phyloP scores from a whole-genome alignment of 306 rosid genomes.

The Acacia melanoxylon region DNA sequence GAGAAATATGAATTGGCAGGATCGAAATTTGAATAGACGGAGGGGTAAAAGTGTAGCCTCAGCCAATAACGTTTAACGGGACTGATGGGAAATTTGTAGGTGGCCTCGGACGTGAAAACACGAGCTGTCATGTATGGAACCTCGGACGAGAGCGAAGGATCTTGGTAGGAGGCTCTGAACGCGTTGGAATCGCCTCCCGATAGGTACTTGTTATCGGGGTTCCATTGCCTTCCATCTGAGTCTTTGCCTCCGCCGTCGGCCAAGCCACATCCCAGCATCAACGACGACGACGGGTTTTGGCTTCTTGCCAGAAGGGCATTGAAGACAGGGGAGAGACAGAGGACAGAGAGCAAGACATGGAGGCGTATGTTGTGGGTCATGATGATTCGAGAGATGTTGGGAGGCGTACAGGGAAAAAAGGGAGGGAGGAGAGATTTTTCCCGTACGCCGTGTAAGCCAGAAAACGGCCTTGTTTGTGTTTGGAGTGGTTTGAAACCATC shows the following conservation, averaged over 20 bases:
- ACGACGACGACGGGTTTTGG: conserved; percentile 17
- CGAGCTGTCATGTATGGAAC: conserved; percentile 59
- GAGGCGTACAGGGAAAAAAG: conserved; percentile 47
- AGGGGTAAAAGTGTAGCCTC: conserved; percentile 58
- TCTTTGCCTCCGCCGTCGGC: conserved; percentile 35
- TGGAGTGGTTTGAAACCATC: conserved; percentile 15
- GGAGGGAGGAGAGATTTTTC: conserved; percentile 20
- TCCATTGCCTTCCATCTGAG: conserved; percentile 50
- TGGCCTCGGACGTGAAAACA: conserved; percentile 40
- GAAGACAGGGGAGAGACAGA: conserved; percentile 19
- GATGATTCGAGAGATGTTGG: conserved; percentile 31
- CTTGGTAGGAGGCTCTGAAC: conserved; percentile 47
- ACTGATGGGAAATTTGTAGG: conserved; percentile 40
- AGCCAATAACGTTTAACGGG: conserved; percentile 50
- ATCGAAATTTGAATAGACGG: conserved; percentile 30
- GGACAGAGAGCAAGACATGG: conserved; percentile 22
- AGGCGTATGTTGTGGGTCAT: conserved; percentile 11
- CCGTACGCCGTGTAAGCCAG: conserved; percentile 33
- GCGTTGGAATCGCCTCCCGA: conserved; percentile 19
- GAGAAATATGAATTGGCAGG: conserved; percentile 46
- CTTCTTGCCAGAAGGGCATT: conserved; percentile 27
- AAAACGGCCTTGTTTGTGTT: conserved; percentile 11
- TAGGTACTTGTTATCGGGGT: conserved; percentile 41
- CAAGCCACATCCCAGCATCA: conserved; percentile 48
- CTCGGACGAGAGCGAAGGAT: conserved; percentile 46